A percentile compares a stretch with the other conserved stretches of the same genome.
Conservation (phyloP, 2,329 filamentous ascomycete genomes). For the Cladophialophora carrionii region DNA sequence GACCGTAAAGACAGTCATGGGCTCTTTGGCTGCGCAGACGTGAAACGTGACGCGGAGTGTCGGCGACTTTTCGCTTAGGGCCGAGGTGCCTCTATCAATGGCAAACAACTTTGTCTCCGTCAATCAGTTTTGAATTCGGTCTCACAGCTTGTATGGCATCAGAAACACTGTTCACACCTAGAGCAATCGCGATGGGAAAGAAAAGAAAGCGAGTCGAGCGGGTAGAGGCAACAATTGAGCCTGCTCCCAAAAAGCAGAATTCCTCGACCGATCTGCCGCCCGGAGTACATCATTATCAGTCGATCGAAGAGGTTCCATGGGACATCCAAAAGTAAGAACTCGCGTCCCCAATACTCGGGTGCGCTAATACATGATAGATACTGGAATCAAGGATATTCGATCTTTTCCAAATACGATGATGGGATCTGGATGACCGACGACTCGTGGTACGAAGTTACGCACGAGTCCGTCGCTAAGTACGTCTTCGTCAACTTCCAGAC, state of each 20-base stretch:
- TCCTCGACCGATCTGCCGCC: conserved; percentile 54
- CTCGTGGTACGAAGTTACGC: conserved; percentile 96
- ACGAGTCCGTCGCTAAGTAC: conserved; percentile 84
- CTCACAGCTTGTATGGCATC: not conserved
- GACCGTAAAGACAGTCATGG: too few species aligned
- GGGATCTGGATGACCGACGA: conserved; percentile 89
- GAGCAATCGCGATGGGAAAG: conserved; percentile 17
- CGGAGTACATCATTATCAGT: conserved; percentile 74
- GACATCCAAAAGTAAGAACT: conserved; percentile 76
- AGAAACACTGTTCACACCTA: not conserved
- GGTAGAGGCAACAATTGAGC: conserved; percentile 5
- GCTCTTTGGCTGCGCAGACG: not conserved
- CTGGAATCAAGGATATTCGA: conserved; percentile 82
- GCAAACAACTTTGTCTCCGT: not conserved
- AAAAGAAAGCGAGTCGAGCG: conserved; percentile 26
- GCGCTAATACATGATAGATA: conserved; percentile 62
- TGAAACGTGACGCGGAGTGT: not conserved
- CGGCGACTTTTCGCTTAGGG: not conserved
- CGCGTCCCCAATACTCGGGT: not conserved
- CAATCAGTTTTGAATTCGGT: not conserved
- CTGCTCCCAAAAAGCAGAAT: conserved; percentile 19
- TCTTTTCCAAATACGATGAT: conserved; percentile 85
- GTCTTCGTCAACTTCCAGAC: conserved; percentile 38
- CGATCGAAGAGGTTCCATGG: conserved; percentile 71
- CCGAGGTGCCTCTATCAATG: not conserved